These are phyloP conservation scores for Neonectria ditissima DNA, from an alignment of 2,329 filamentous ascomycete genomes.

Conservation along the genomic window DNA sequence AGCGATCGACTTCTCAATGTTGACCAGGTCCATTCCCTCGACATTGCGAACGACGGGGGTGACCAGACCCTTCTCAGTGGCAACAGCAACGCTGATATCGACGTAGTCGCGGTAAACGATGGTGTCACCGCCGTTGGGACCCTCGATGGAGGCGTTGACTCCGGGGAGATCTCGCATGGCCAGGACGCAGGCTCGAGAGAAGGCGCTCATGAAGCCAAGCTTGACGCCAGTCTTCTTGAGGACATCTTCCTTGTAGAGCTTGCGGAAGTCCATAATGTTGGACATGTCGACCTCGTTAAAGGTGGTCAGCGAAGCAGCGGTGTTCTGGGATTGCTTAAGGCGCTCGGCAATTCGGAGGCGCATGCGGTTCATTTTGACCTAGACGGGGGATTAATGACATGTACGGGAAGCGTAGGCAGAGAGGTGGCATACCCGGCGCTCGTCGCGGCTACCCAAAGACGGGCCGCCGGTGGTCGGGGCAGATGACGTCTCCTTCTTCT, in stretches of 20 bases:
- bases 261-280: conserved; percentile 95
- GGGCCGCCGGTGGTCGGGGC: conserved; percentile 46
- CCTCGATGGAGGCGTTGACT: conserved; percentile 97
- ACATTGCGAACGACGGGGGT: conserved; percentile 96
- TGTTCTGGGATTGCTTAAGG: conserved; percentile 99
- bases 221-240: conserved; percentile 97
- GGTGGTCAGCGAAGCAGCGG: conserved; percentile 93
- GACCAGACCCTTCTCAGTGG: conserved; percentile 96
- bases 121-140: conserved; percentile 92
- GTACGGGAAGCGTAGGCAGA: neutral
- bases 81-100: conserved; percentile 96
- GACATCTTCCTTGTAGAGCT: conserved; percentile 95
- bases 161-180: conserved; percentile 96
- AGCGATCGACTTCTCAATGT: conserved; percentile 90
- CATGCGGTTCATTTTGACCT: conserved; percentile 99
- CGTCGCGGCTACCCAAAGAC: conserved; percentile 78
- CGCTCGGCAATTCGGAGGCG: conserved; percentile 96
- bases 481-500: conserved; percentile 44
- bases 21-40: conserved; percentile 87
- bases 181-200: conserved; percentile 87
- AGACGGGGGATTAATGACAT: conserved; percentile 28
- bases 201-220: conserved; percentile 99
- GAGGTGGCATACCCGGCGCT: conserved; percentile 78
- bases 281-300: conserved; percentile 99
- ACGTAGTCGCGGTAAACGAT: conserved; percentile 99